Evolutionary conservation across 169 alveolate species (phyloP).

Genomic region (Hepatocystis sp.): DNA sequence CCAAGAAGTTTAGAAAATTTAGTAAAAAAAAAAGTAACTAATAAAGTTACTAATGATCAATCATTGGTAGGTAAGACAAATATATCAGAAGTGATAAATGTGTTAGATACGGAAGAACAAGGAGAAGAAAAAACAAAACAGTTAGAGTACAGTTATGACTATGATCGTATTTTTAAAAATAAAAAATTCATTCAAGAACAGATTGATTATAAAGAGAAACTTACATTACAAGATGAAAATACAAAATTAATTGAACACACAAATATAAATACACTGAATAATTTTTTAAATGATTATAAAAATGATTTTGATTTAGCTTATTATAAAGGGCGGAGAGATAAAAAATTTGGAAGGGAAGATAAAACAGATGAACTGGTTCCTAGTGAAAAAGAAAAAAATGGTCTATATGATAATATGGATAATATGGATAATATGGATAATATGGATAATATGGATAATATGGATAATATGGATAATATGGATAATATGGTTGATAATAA

Average conservation of each 20-base stretch:
- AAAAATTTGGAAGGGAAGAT: constrained; percentile 41
- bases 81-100: too few relatives aligned
- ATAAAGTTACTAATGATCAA: too few relatives aligned
- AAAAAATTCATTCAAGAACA: constrained; percentile 41
- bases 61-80: too few relatives aligned
- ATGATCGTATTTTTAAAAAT: constrained; percentile 38
- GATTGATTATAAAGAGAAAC: constrained; percentile 32
- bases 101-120: neutral
- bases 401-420: too few relatives aligned
- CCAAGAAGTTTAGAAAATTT: constrained; percentile 52
- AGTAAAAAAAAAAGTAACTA: constrained; percentile 19
- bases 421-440: too few relatives aligned
- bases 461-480: too few relatives aligned
- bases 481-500: too few relatives aligned
- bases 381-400: too few relatives aligned
- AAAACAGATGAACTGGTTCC: too few relatives aligned
- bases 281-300: constrained; percentile 24
- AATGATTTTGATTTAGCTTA: constrained; percentile 23
- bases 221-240: constrained; percentile 21
- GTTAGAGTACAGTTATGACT: constrained; percentile 52
- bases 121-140: neutral
- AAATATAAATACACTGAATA: constrained; percentile 23
- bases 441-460: too few relatives aligned
- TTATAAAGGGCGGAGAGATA: constrained; percentile 52
- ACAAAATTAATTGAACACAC: constrained; percentile 6